Evolutionary conservation across 139 green algal species (phyloP), one percentile per base, ranked within the genome.

Genomic region (Chlamydomonas incerta): DNA sequence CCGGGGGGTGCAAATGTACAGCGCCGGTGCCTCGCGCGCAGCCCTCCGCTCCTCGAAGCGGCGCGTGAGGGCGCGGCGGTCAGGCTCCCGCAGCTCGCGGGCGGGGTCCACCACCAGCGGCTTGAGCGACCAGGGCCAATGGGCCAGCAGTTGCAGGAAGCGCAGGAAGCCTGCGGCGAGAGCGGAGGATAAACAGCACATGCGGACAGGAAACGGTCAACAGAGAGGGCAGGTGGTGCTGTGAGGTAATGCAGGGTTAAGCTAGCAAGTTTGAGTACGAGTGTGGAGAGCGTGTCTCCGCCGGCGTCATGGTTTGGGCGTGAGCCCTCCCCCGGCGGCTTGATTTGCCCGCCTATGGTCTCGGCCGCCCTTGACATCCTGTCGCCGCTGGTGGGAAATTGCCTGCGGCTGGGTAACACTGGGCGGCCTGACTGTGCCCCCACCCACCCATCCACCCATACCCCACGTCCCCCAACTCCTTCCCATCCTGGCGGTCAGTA

Each of bases 71-170:
- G 35, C 65, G 18, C 85, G 46, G 2, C 88, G 85, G 57, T 87
- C 72, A 0, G 75, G 73, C 31, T 72, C 66, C 14, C n/a, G 81
- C 18, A 96, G 71, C 80, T 94, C 89, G 8, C 60, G 31, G 14
- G 81, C 41, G 10, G 93, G 92, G 89, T 96, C 94, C 6, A 96
- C 86, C 21, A 97, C 58, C 63, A 98, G 89, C 8, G 95, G 93
- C 15, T 83, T 65, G 15, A 88, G 68, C 0, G 41, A 23, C 94
- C 94, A 97, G 34, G 94, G 90, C 87, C 95, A 92, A 37, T 76
- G 66, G 5, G 79, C 80, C 62, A 97, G 85, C 81, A 96, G 87
- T 21, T 93, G 81, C 65, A 98, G 90, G 85, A 96, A 96, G 33
- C 88, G 85, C n/a, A 96, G 74, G 28, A 98, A 93, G 46, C 94